Base-by-base conservation (phyloP, 2,329 filamentous ascomycete species). In the Beauveria australis region DNA sequence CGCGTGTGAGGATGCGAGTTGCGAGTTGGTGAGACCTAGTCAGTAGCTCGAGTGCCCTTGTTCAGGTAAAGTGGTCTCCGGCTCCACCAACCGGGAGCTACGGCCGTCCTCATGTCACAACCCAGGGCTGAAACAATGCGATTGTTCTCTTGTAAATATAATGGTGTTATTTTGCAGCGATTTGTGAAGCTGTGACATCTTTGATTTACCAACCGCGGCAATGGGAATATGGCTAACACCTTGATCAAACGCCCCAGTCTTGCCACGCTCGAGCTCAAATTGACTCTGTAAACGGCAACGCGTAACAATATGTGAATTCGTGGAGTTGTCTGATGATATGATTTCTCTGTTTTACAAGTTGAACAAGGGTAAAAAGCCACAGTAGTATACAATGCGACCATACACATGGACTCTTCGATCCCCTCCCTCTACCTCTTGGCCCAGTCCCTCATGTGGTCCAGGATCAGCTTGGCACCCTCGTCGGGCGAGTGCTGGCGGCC, bases 401-500 rank as follows among this genome's bases (percentile, higher is more conserved):
- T 33, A 14, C n/a, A 12, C 33, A 18, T 7, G 47, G 56, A 33
- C 26, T 8, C 33, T 22, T 5, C 33, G 9, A 22, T 4, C 9
- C 7, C 47, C 40, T 18, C 24, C 16, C 57, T 47, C 33, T 53
- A 70, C 61, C 61, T 55, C 16, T 71, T 70, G 63, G 70, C 73
- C 76, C 80, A 84, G 61, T 84, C 82, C 69, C 87, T 88, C 72
- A 97, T 88, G 74, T 99, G 94, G 64, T 89, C 87, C 63, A 88
- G 75, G 60, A 99, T 97, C 61, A 97, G 79, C 75, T 86, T 87
- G 7, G 92, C 89, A 1, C 88, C 94, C 69, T 91, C 84, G 64
- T 94, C 88, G 1, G 93, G 91, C 47, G 91, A 96, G 76, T 97
- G 92, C 76, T 99, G 94, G 64, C 94, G 82, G 19, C 94, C 94